Evolutionary conservation across 257 asterid genomes (phyloP), one percentile per base, ranked within the genome.

Genomic region (Solanum lycopersicoides): DNA sequence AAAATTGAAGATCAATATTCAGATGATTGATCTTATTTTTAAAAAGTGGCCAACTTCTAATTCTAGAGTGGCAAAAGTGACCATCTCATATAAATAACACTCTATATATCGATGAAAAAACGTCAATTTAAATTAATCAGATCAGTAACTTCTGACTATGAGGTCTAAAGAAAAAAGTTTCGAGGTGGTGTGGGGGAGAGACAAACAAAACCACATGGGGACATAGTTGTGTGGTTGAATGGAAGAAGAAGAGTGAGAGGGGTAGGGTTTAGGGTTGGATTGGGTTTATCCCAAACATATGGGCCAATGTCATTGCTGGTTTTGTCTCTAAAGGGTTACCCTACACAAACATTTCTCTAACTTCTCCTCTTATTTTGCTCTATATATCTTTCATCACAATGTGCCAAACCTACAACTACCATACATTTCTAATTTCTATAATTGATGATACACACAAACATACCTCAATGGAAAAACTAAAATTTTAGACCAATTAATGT

Each of bases 271-370:
- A 25, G 82, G 32, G 47, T 16, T 35, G 80, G 79, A 37, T 18
- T 73, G 47, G 30, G 82, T 20, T 73, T 73, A 74, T 74, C 50
- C 82, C 11, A 74, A 74, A 86, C 47, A 73, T 56, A 79, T 76
- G 83, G 71, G 65, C 72, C 91, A 88, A 80, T 86, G 86, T 37
- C 66, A 53, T 65, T 80, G 88, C 73, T 45, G 82, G 89, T 50
- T 60, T 88, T 89, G 94, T 88, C 94, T 86, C 72, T 50, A 87
- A 79, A 88, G 93, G 91, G 90, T 89, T 74, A 88, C 90, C 89
- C 89, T 90, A 88, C 92, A 90, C 23, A 14, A 85, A 88, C 90
- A 86, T 79, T 88, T 77, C 74, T 87, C 77, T 50, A 74, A 53
- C 83, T 84, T 41, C 68, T 77, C 87, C 68, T 77, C 87, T n/a